Percentiles rank a stretch among this genome's conserved stretches.
These are phyloP conservation scores for Solanum ossicruentum DNA, from an alignment of 257 asterid genomes.

Conservation along the genomic window DNA sequence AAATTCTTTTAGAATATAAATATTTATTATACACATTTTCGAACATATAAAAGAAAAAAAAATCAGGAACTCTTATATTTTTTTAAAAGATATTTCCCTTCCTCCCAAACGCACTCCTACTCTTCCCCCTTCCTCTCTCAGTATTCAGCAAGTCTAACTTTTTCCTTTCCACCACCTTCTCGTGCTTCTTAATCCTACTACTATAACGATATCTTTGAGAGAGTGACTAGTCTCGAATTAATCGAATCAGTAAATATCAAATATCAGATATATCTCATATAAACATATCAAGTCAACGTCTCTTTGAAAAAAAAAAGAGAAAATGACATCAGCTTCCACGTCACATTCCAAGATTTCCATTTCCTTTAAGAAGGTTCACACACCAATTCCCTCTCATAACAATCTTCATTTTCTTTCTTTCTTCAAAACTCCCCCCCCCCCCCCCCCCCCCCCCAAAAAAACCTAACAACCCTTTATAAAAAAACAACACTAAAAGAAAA, in stretches of 20 bases:
- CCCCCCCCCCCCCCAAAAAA: too few relatives aligned
- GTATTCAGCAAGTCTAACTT: neutral
- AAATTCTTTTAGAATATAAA: too few relatives aligned
- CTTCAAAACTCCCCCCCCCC: neutral
- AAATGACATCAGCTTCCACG: slow-evolving; percentile 48
- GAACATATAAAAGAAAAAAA: too few relatives aligned
- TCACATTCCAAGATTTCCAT: slow-evolving; percentile 42
- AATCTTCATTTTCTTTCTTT: neutral
- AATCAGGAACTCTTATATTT: rapidly evolving
- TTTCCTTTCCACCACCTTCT: neutral
- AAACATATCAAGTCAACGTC: slow-evolving; percentile 37
- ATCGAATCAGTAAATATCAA: neutral
- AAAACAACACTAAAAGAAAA: too few relatives aligned
- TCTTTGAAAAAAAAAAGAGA: neutral
- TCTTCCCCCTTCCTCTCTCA: neutral
- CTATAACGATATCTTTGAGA: neutral
- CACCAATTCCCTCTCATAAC: slow-evolving; percentile 15
- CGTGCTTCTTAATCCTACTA: neutral
- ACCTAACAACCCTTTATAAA: too few relatives aligned
- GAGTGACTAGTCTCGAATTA: neutral
- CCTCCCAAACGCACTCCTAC: neutral
- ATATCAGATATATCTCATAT: neutral
- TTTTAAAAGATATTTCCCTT: too few relatives aligned
- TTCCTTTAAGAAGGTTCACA: slow-evolving; percentile 37
- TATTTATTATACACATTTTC: neutral